Evolutionary conservation across 2,329 filamentous ascomycete genomes (phyloP).

Genomic region (Raffaelea ambrosiae): DNA sequence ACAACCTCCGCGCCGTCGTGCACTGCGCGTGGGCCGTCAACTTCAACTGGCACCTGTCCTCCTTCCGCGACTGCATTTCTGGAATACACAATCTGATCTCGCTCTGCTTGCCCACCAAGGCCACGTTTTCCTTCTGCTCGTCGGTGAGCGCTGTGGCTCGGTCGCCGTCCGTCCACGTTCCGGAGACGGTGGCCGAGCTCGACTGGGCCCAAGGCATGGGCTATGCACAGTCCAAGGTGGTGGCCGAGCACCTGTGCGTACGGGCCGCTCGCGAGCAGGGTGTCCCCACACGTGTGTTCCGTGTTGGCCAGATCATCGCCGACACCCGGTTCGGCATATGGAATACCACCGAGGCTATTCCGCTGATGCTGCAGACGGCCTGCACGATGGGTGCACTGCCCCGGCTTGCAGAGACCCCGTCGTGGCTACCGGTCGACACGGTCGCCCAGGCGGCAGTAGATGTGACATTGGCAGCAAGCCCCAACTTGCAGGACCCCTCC

Average conservation of each 20-base stretch:
- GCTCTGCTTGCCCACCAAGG: constrained; percentile 27
- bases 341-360: constrained; percentile 43
- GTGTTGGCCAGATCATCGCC: constrained; percentile 43
- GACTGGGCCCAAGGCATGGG: constrained; percentile 39
- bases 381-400: constrained; percentile 35
- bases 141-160: constrained; percentile 32
- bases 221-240: constrained; percentile 27
- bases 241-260: constrained; percentile 1
- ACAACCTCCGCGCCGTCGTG: constrained; percentile 29
- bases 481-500: constrained; percentile 12
- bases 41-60: constrained; percentile 39
- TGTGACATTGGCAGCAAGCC: constrained; percentile 14
- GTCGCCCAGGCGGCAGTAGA: constrained; percentile 32
- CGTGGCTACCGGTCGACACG: constrained; percentile 37
- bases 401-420: constrained; percentile 31
- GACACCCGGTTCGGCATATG: constrained; percentile 38
- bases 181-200: constrained; percentile 19
- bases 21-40: constrained; percentile 48
- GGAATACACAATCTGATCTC: constrained; percentile 36
- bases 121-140: constrained; percentile 34
- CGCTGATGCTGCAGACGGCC: constrained; percentile 39
- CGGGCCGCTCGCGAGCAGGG: constrained; percentile 4
- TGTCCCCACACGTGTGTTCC: constrained; percentile 23
- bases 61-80: constrained; percentile 33
- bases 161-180: constrained; percentile 26